A percentile compares a stretch with the other conserved stretches of the same genome.
phyloP scores from a whole-genome alignment of 257 asterid genomes.

The Cynanchum wilfordii region DNA sequence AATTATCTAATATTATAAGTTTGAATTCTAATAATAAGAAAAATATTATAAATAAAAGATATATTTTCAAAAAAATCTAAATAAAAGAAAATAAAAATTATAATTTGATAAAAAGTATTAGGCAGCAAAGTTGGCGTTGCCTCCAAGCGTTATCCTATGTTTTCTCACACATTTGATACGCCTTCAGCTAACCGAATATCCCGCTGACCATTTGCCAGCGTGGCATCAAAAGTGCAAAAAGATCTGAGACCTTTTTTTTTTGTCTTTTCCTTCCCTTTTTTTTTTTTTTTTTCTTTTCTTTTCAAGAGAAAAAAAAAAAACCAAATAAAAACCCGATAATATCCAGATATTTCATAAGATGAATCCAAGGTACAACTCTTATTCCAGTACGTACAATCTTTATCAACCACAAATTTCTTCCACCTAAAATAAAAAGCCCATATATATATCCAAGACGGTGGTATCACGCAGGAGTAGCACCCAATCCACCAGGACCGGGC shows the following conservation, averaged over 20 bases:
- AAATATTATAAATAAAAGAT: too few species aligned
- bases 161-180: background rate
- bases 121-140: slow-evolving; percentile 5
- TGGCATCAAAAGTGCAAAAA: slow-evolving; percentile 13
- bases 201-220: background rate
- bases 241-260: background rate
- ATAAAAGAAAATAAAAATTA: too few species aligned
- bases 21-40: too few species aligned
- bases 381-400: background rate
- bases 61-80: too few species aligned
- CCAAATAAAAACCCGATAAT: background rate
- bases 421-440: background rate
- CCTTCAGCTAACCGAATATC: background rate
- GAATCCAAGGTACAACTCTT: background rate
- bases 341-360: background rate
- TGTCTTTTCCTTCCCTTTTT: too few species aligned
- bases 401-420: background rate
- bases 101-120: too few species aligned
- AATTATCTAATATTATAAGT: too few species aligned
- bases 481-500: background rate
- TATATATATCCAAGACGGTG: background rate
- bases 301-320: background rate
- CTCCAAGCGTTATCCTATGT: background rate
- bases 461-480: background rate
- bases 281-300: too few species aligned